Evolutionary conservation across 1,139 yeast genomes (phyloP).

Genomic region (Taphrina wiesneri): DNA sequence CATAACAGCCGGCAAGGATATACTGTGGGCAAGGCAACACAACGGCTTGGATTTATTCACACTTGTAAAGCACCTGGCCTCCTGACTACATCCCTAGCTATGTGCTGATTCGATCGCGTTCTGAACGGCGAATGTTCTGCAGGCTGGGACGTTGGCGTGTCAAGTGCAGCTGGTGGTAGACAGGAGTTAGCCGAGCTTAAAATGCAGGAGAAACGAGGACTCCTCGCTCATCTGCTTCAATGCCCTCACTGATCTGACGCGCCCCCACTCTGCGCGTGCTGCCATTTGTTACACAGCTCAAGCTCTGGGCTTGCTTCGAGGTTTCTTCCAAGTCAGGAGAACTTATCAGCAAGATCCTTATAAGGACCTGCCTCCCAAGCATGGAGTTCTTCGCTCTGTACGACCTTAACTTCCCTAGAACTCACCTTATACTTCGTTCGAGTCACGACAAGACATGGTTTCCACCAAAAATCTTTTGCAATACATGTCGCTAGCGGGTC

Average conservation of each 20-base stretch:
- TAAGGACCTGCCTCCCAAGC: background rate
- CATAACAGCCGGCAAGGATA: no score
- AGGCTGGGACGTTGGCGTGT: background rate
- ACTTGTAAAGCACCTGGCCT: background rate
- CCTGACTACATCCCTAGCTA: background rate
- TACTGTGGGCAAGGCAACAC: no score
- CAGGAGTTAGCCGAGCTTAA: background rate
- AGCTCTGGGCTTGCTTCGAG: background rate
- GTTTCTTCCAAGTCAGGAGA: background rate
- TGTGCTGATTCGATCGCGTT: background rate
- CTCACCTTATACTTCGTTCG: background rate
- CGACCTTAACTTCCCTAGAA: background rate
- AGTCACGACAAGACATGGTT: background rate
- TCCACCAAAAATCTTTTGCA: background rate
- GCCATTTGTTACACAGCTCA: background rate
- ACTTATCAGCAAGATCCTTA: background rate
- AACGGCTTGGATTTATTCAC: background rate
- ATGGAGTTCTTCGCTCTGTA: background rate
- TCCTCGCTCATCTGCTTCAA: background rate
- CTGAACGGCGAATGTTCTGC: background rate
- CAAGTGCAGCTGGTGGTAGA: background rate
- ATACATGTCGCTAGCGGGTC: constrained; percentile 28
- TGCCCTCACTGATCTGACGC: background rate
- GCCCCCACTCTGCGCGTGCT: background rate
- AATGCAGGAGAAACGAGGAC: background rate